phyloP scores from a whole-genome alignment of 257 asterid genomes.

The Jacaranda copaia region DNA sequence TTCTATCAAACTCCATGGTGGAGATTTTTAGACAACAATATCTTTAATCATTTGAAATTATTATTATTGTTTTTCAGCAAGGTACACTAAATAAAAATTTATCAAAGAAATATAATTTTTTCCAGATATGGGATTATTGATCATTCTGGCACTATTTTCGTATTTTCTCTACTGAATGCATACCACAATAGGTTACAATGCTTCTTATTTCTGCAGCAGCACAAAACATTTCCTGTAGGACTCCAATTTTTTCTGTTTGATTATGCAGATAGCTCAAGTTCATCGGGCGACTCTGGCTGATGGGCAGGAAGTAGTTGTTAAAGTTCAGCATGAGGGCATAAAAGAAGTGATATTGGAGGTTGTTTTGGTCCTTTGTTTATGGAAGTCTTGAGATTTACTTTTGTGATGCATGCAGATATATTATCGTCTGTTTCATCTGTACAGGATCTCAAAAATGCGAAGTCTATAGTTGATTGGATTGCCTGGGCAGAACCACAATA shows the following conservation, averaged over 20 bases:
- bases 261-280: conserved; percentile 93
- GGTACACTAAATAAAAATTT: not conserved
- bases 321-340: conserved; percentile 95
- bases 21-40: conserved; percentile 21
- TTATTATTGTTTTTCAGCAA: conserved; percentile 5
- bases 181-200: not conserved
- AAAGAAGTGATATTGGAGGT: conserved; percentile 92
- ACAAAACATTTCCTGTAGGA: conserved; percentile 28
- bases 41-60: conserved; percentile 18
- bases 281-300: conserved; percentile 90
- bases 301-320: conserved; percentile 87
- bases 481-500: conserved; percentile 99
- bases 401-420: conserved; percentile 21
- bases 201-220: not conserved
- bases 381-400: conserved; percentile 28
- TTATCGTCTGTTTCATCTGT: conserved; percentile 35
- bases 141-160: conserved; percentile 24
- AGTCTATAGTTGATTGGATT: conserved; percentile 94
- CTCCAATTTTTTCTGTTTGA: conserved; percentile 16
- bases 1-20: conserved; percentile 4
- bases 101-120: conserved; percentile 8
- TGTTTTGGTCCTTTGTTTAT: conserved; percentile 21
- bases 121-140: conserved; percentile 12
- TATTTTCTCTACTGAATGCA: conserved; percentile 5
- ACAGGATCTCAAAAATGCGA: conserved; percentile 95